Conservation (phyloP, 148 eudicot species). For the Bassia scoparia region DNA sequence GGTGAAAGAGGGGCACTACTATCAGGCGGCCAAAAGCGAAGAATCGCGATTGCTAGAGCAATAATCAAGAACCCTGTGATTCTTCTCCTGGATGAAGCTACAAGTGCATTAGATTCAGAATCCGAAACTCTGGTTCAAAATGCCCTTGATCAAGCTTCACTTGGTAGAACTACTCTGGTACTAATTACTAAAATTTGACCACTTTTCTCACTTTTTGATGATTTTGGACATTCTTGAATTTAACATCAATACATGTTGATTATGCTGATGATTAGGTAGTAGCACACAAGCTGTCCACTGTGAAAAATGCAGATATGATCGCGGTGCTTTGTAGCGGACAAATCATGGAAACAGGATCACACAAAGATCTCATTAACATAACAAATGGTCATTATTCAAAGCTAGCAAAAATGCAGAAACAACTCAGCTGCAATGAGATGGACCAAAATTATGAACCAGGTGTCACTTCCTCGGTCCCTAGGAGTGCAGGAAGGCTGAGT, state of each 20-base stretch:
- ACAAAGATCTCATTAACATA: constrained; percentile 47
- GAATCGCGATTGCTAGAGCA: constrained; percentile 92
- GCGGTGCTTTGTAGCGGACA: constrained; percentile 61
- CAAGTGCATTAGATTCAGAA: constrained; percentile 89
- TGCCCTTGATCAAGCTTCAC: constrained; percentile 82
- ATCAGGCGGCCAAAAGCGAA: constrained; percentile 94
- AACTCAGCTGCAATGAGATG: constrained; percentile 41
- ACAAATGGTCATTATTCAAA: constrained; percentile 62
- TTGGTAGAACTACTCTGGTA: constrained; percentile 93
- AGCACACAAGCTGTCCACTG: constrained; percentile 90
- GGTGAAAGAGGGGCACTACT: constrained; percentile 85
- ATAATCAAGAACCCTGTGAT: constrained; percentile 78
- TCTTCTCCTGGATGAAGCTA: constrained; percentile 92
- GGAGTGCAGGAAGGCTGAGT: constrained; percentile 56
- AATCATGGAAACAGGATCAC: constrained; percentile 67
- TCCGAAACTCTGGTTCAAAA: constrained; percentile 75
- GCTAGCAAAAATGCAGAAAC: constrained; percentile 71
- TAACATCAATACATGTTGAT: neutral
- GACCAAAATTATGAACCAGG: constrained; percentile 24
- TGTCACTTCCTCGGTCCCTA: constrained; percentile 38
- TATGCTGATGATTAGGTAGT: constrained; percentile 46
- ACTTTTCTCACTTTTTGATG: neutral
- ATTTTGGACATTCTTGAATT: neutral
- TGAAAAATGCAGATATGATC: constrained; percentile 76
- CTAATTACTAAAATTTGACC: neutral